phyloP scores from a whole-genome alignment of 345 rosid species.

The Garcia nutans region DNA sequence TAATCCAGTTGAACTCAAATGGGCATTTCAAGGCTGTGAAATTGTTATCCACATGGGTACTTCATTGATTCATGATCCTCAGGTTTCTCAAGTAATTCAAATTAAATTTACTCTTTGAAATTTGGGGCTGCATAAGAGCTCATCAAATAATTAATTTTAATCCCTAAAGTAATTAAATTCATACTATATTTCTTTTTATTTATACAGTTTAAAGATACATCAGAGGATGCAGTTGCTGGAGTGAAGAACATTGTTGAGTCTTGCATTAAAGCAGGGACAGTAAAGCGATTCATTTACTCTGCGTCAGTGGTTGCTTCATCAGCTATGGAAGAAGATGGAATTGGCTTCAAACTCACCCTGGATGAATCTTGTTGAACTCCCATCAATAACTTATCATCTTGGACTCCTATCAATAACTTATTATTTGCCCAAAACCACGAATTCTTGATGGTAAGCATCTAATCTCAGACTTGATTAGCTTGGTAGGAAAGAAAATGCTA shows the following conservation, averaged over 20 bases:
- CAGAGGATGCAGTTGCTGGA: slow-evolving; percentile 23
- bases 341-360: background rate
- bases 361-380: slow-evolving; percentile 35
- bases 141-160: too few species aligned
- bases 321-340: slow-evolving; percentile 17
- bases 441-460: too few species aligned
- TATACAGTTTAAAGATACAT: slow-evolving; percentile 19
- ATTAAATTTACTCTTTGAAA: background rate
- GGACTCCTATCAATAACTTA: too few species aligned
- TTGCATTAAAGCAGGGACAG: slow-evolving; percentile 18
- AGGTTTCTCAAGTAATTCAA: background rate
- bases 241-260: slow-evolving; percentile 15
- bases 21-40: slow-evolving; percentile 23
- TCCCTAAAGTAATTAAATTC: too few species aligned
- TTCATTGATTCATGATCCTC: slow-evolving; percentile 5
- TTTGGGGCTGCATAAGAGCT: background rate
- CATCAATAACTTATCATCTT: background rate
- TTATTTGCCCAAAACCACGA: too few species aligned
- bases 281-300: slow-evolving; percentile 37
- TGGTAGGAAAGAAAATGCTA: too few species aligned
- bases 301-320: slow-evolving; percentile 25
- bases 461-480: too few species aligned
- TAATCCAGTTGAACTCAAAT: slow-evolving; percentile 23
- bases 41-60: slow-evolving; percentile 22
- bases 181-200: too few species aligned